Percentiles rank a stretch among this genome's conserved stretches.
Evolutionary conservation across 768 basidiomycete species (phyloP).

Genomic region (Dentipellis sp.): DNA sequence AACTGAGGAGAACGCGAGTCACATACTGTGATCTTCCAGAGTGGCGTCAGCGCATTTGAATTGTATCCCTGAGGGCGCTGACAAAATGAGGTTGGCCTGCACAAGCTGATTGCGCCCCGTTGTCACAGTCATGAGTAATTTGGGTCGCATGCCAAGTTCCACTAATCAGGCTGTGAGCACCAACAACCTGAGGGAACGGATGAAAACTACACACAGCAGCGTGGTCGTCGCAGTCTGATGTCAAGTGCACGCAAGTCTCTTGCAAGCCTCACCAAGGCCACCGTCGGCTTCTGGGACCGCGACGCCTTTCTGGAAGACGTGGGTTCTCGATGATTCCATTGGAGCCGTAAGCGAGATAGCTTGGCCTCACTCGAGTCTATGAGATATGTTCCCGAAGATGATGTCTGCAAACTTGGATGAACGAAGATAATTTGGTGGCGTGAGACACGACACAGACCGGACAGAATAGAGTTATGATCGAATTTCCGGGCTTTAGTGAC

Average conservation of each 20-base stretch:
- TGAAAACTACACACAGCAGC: conserved; percentile 16
- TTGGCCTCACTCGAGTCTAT: conserved; percentile 62
- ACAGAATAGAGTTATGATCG: conserved; percentile 51
- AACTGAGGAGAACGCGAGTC: not conserved
- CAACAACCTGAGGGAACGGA: conserved; percentile 5
- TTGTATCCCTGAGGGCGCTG: conserved; percentile 42
- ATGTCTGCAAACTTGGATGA: conserved; percentile 19
- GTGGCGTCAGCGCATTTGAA: conserved; percentile 35
- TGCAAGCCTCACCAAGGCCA: conserved; percentile 50
- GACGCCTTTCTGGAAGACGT: conserved; percentile 15
- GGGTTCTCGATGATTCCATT: conserved; percentile 45
- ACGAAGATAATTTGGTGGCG: not conserved
- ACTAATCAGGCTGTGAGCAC: conserved; percentile 30
- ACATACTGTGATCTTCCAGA: conserved; percentile 28
- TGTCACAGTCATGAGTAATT: conserved; percentile 45
- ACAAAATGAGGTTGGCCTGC: conserved; percentile 43
- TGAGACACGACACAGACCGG: conserved; percentile 41
- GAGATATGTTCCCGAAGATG: conserved; percentile 58
- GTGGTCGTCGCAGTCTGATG: conserved; percentile 52
- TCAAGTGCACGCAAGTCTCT: conserved; percentile 54
- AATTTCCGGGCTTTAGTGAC: conserved; percentile 49
- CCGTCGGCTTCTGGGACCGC: conserved; percentile 18
- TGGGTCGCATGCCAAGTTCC: conserved; percentile 51
- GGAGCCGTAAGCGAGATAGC: conserved; percentile 54
- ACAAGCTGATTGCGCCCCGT: conserved; percentile 63